phyloP scores from a whole-genome alignment of 495 filamentous ascomycete species.

The Penicillium lividum region DNA sequence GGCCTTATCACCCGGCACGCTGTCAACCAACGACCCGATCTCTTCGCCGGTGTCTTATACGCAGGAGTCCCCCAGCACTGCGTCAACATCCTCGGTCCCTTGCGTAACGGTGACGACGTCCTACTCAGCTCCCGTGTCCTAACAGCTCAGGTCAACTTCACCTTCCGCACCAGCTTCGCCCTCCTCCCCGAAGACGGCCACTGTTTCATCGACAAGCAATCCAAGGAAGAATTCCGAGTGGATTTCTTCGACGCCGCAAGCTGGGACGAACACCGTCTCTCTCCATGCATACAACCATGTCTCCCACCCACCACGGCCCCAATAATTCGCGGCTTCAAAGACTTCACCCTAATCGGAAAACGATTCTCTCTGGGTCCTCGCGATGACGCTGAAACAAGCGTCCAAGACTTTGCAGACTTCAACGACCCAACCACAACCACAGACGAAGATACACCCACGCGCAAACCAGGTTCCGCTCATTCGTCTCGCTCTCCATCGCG shows the following conservation, averaged over 20 bases:
- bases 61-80: slow-evolving; percentile 84
- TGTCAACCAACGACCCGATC: slow-evolving; percentile 81
- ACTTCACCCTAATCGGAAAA: slow-evolving; percentile 43
- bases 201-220: slow-evolving; percentile 84
- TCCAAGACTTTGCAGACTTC: slow-evolving; percentile 5
- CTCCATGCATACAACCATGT: slow-evolving; percentile 69
- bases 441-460: slow-evolving; percentile 13
- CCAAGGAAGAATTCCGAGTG: slow-evolving; percentile 74
- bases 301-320: slow-evolving; percentile 44
- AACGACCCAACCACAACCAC: slow-evolving; percentile 2
- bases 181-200: slow-evolving; percentile 85
- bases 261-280: slow-evolving; percentile 79
- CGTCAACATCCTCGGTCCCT: slow-evolving; percentile 86
- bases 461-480: slow-evolving; percentile 3
- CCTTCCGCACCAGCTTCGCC: slow-evolving; percentile 80
- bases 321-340: slow-evolving; percentile 39
- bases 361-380: slow-evolving; percentile 38
- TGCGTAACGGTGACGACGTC: slow-evolving; percentile 90
- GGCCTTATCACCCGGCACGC: slow-evolving; percentile 89
- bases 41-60: slow-evolving; percentile 85
- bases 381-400: slow-evolving; percentile 22
- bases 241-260: slow-evolving; percentile 80
- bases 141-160: slow-evolving; percentile 94
- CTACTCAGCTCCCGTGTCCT: slow-evolving; percentile 86
- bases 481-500: background rate